Evolutionary conservation across 192 early-diverging fungal genomes (phyloP).

Genomic region (Funneliformis geosporum): DNA sequence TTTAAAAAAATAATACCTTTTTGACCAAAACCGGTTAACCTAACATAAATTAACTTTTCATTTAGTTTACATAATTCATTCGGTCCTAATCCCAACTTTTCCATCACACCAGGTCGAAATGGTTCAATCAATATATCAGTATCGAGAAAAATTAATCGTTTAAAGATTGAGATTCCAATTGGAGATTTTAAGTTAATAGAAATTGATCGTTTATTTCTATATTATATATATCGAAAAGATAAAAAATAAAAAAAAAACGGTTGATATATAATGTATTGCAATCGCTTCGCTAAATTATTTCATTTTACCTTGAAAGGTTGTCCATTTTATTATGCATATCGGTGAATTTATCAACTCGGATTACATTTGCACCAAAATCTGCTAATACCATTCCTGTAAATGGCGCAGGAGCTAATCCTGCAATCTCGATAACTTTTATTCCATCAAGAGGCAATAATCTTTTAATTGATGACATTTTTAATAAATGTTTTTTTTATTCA

Average conservation of each 20-base stretch:
- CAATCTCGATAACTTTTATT: conserved; percentile 65
- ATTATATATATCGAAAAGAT: too few species aligned
- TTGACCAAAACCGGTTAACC: conserved; percentile 73
- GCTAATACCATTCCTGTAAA: conserved; percentile 68
- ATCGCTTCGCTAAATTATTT: neutral
- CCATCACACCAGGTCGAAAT: conserved; percentile 72
- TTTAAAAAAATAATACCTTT: conserved; percentile 33
- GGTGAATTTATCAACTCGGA: conserved; percentile 59
- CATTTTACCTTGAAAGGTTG: conserved; percentile 45
- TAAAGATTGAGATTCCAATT: conserved; percentile 47
- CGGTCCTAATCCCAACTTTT: conserved; percentile 64
- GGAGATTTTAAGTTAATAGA: conserved; percentile 60
- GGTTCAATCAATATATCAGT: conserved; percentile 68
- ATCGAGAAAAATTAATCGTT: conserved; percentile 41
- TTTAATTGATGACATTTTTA: neutral
- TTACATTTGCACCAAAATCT: conserved; percentile 68
- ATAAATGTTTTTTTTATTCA: too few species aligned
- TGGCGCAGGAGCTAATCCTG: conserved; percentile 67
- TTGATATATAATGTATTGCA: neutral
- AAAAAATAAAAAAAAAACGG: too few species aligned
- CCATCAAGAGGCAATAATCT: conserved; percentile 40
- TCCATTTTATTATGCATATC: conserved; percentile 40
- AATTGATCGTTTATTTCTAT: conserved; percentile 67
- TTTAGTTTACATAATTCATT: conserved; percentile 56
- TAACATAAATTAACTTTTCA: conserved; percentile 57